Evolutionary conservation across 1,284 basidiomycete genomes (phyloP).

Genomic region (Agroathelia rolfsii): DNA sequence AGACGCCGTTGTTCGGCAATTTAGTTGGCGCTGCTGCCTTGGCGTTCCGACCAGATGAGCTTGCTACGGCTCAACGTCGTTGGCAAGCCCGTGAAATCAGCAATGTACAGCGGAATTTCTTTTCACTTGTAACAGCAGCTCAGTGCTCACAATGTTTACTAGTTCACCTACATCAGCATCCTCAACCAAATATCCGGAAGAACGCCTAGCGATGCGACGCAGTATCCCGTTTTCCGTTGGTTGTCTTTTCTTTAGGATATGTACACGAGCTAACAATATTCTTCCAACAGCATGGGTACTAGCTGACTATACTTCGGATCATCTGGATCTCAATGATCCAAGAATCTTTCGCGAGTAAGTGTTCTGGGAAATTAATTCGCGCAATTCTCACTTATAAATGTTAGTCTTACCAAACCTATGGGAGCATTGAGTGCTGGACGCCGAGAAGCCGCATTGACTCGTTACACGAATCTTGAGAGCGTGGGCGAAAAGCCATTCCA

Average conservation of each 20-base stretch:
- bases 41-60: conserved; percentile 41
- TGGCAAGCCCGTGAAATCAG: conserved; percentile 88
- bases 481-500: conserved; percentile 85
- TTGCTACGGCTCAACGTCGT: conserved; percentile 59
- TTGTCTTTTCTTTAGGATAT: conserved; percentile 8
- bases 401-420: conserved; percentile 79
- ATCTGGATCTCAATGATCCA: conserved; percentile 59
- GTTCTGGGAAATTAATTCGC: background rate
- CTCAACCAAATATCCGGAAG: conserved; percentile 84
- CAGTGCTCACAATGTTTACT: conserved; percentile 6
- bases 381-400: conserved; percentile 9
- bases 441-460: conserved; percentile 59
- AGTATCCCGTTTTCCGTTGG: conserved; percentile 91
- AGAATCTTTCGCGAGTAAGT: conserved; percentile 72
- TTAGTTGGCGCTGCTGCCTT: conserved; percentile 39
- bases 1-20: conserved; percentile 45
- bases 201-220: conserved; percentile 90
- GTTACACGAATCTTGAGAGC: conserved; percentile 72
- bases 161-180: conserved; percentile 84
- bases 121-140: conserved; percentile 4
- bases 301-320: conserved; percentile 73
- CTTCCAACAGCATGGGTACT: conserved; percentile 68
- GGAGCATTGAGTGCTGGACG: conserved; percentile 77
- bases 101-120: conserved; percentile 45
- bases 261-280: conserved; percentile 4